Evolutionary conservation across 108 stramenopile species (phyloP).

Genomic region (Skeletonema tropicum): DNA sequence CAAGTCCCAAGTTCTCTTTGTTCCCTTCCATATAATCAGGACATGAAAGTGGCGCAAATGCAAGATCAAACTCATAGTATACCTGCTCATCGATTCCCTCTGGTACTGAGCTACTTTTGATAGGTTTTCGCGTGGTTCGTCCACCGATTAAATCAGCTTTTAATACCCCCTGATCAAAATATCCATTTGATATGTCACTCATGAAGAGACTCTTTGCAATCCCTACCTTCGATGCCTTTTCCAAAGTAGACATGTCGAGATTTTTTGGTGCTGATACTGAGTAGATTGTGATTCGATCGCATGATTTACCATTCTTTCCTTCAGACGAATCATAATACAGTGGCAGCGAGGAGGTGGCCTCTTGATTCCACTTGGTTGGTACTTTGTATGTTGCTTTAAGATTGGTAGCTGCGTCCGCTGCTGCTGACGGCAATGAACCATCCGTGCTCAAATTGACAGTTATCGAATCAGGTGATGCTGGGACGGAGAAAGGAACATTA

Average conservation of each 20-base stretch:
- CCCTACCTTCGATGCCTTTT: constrained; percentile 74
- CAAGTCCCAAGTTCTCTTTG: constrained; percentile 68
- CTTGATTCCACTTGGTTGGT: constrained; percentile 73
- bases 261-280: constrained; percentile 47
- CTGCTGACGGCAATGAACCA: constrained; percentile 21
- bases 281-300: constrained; percentile 73
- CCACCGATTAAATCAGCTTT: constrained; percentile 78
- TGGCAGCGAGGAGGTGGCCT: constrained; percentile 47
- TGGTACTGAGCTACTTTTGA: constrained; percentile 13
- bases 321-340: constrained; percentile 64
- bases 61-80: constrained; percentile 85
- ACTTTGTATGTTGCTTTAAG: constrained; percentile 60
- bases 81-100: constrained; percentile 43
- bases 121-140: constrained; percentile 43
- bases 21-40: constrained; percentile 52
- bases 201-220: constrained; percentile 72
- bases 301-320: constrained; percentile 66
- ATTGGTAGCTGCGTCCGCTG: constrained; percentile 13
- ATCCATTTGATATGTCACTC: constrained; percentile 40
- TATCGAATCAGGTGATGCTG: constrained; percentile 36
- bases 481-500: constrained; percentile 42
- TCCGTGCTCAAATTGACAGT: constrained; percentile 50
- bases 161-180: constrained; percentile 53
- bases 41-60: constrained; percentile 72
- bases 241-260: constrained; percentile 39